phyloP scores from a whole-genome alignment of 2,329 filamentous ascomycete species.

The Talaromyces marneffei region DNA sequence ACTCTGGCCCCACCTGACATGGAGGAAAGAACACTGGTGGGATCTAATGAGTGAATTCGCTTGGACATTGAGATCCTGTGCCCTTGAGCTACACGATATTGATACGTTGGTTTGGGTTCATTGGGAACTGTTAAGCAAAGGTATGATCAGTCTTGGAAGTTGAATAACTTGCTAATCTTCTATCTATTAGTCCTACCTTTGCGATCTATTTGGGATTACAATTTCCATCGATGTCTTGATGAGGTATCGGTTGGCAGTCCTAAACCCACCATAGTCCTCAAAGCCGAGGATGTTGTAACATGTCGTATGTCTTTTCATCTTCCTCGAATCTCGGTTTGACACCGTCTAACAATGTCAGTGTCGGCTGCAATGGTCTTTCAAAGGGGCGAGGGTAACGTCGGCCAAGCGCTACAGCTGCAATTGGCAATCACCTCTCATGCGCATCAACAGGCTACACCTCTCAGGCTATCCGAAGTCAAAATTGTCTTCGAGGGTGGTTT shows the following conservation, averaged over 20 bases:
- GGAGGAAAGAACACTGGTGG: conserved; percentile 58
- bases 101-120: conserved; percentile 49
- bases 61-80: conserved; percentile 51
- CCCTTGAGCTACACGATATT: conserved; percentile 39
- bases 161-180: not conserved
- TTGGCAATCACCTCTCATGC: conserved; percentile 48
- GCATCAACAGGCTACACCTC: conserved; percentile 39
- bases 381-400: conserved; percentile 53
- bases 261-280: conserved; percentile 44
- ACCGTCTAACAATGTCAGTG: conserved; percentile 34
- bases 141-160: conserved; percentile 21
- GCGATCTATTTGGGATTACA: conserved; percentile 35
- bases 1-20: conserved; percentile 52
- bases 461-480: conserved; percentile 45
- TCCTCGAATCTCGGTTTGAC: not conserved
- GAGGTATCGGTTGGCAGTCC: conserved; percentile 31
- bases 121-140: conserved; percentile 49
- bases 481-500: conserved; percentile 50
- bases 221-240: conserved; percentile 45
- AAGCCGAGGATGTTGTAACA: conserved; percentile 45
- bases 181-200: conserved; percentile 29
- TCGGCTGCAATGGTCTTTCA: conserved; percentile 49
- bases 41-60: conserved; percentile 49
- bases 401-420: conserved; percentile 53
- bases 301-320: conserved; percentile 33